Base-by-base conservation (phyloP, 129 eudicot genomes). In the Centaurea solstitialis region DNA sequence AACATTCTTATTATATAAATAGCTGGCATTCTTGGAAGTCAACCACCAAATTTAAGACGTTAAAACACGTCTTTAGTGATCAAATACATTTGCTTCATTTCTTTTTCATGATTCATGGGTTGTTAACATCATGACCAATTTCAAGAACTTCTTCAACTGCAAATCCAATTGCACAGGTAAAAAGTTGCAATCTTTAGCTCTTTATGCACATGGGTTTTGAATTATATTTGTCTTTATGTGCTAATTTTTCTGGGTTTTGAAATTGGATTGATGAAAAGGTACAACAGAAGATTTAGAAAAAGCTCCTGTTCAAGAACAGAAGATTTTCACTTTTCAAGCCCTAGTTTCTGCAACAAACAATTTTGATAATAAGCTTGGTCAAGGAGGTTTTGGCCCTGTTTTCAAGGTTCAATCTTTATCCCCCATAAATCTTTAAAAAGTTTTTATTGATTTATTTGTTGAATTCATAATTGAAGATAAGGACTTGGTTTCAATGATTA, bases 361-460 rank as follows among this genome's bases (percentile, higher is more conserved):
- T 82, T 90, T 93, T 78, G 79, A 81, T 64, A 79, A 78, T 57
- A 93, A 93, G 86, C 98, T 93, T 57, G 98, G 97, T 20, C 86
- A 93, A 93, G 97, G 97, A 1, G 96, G 97, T 41, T 90, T 93
- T 87, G 96, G 98, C 35, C 96, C 98, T 47, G 98, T 93, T 81
- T 93, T 69, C 83, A 88, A 93, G 98, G 98, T 93, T 61, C 11
- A 72, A 37, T 59, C 7, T 2, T 65, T 82, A 24, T 65, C 72
- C n/a, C n/a, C 28, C 11, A 18, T 4, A 11, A 21, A 64, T 64
- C 28, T 1, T 64, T 30, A 3, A 64, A 18, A 12, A 26, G 68
- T 71, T 37, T 39, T 37, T 26, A 26, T 26, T 26, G 37, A 11
- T 45, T 50, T 65, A 1, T 17, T 61, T 26, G 0, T 11, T 33